These are phyloP conservation scores for Trypanosoma congolense DNA, from an alignment of 208 protist genomes.

Conservation along the genomic window DNA sequence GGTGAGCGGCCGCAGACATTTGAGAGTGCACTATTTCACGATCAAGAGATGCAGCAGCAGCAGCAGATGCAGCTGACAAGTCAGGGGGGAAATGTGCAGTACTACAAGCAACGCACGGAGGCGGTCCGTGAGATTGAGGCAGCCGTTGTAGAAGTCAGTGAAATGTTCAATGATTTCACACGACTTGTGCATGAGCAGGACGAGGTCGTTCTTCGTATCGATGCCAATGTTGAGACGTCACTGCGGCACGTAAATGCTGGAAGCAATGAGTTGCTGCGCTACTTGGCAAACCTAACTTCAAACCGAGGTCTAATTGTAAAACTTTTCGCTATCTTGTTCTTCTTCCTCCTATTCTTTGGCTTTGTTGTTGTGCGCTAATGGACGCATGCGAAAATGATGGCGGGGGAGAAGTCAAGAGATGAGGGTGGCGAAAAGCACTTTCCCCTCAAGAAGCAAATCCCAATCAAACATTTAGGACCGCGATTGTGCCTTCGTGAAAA, in stretches of 20 bases:
- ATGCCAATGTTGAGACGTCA: conserved; percentile 79
- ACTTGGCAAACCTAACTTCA: conserved; percentile 80
- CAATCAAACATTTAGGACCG: too few relatives aligned
- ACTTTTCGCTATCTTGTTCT: conserved; percentile 87
- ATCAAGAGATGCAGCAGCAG: conserved; percentile 68
- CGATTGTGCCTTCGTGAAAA: too few relatives aligned
- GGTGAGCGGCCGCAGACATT: conserved; percentile 74
- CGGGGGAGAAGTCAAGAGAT: neutral
- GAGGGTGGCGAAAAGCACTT: neutral
- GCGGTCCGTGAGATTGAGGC: conserved; percentile 86
- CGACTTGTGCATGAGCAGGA: conserved; percentile 90
- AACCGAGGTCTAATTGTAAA: conserved; percentile 92
- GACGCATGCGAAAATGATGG: neutral
- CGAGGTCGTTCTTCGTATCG: conserved; percentile 87
- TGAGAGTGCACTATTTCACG: conserved; percentile 86
- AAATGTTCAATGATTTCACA: conserved; percentile 91
- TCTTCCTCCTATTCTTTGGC: conserved; percentile 91
- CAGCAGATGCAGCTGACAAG: conserved; percentile 68
- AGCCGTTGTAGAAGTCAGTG: conserved; percentile 84
- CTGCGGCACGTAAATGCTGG: conserved; percentile 88
- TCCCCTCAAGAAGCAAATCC: too few relatives aligned
- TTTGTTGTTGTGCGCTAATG: conserved; percentile 80
- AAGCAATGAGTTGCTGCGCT: conserved; percentile 89
- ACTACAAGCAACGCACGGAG: conserved; percentile 78
- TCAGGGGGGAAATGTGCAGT: conserved; percentile 58